phyloP scores from a whole-genome alignment of 495 filamentous ascomycete species.

The Penicillium atrosanguineum region DNA sequence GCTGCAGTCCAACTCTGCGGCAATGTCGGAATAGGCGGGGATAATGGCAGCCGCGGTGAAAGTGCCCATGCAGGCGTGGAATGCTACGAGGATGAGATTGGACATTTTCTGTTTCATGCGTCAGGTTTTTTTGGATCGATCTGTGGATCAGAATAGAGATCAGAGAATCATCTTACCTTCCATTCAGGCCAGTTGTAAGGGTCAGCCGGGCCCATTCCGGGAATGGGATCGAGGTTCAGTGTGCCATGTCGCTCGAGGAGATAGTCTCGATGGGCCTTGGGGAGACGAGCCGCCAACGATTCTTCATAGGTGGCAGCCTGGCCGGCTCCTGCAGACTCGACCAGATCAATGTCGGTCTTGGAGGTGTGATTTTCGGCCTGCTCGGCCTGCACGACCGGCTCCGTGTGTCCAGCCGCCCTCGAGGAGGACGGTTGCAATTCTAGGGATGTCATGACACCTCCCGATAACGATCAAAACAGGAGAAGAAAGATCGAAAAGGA shows the following conservation, averaged over 20 bases:
- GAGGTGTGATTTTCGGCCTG: slow-evolving; percentile 8
- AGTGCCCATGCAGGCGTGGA: slow-evolving; percentile 56
- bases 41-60: slow-evolving; percentile 55
- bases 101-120: slow-evolving; percentile 44
- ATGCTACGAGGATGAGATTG: slow-evolving; percentile 52
- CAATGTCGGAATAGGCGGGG: slow-evolving; percentile 47
- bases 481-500: background rate
- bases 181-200: slow-evolving; percentile 57
- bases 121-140: slow-evolving; percentile 8
- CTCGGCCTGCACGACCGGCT: background rate
- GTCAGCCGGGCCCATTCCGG: slow-evolving; percentile 47
- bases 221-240: slow-evolving; percentile 51
- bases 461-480: background rate
- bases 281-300: slow-evolving; percentile 29
- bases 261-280: slow-evolving; percentile 47
- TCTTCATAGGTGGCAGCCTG: slow-evolving; percentile 28
- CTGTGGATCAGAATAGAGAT: background rate
- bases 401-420: slow-evolving; percentile 11
- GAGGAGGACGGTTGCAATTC: slow-evolving; percentile 22
- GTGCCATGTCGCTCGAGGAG: slow-evolving; percentile 54
- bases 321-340: slow-evolving; percentile 32
- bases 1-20: slow-evolving; percentile 37
- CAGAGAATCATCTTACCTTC: slow-evolving; percentile 42
- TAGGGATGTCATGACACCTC: slow-evolving; percentile 24
- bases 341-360: slow-evolving; percentile 32